Percentiles rank a stretch among this genome's conserved stretches.
Conservation (phyloP, 2,329 filamentous ascomycete genomes). For the Rugonectria rugulosa region DNA sequence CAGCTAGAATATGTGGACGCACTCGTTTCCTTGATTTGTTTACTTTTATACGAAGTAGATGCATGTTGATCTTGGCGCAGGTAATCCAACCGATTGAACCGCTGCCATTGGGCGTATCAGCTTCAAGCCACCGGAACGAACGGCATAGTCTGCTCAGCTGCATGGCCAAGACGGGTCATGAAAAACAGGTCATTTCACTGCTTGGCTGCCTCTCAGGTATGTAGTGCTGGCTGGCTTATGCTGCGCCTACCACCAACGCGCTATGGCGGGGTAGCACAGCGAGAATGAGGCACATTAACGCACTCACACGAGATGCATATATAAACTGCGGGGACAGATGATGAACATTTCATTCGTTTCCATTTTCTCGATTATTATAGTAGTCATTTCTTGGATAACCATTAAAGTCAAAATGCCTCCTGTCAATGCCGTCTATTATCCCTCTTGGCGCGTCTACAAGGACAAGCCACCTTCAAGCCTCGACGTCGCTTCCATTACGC, state of each 20-base stretch:
- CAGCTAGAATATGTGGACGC: too few relatives aligned
- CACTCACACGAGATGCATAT: background rate
- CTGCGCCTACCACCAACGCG: background rate
- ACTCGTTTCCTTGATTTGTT: too few relatives aligned
- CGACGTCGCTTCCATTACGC: slow-evolving; percentile 64
- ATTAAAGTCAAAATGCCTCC: slow-evolving; percentile 29
- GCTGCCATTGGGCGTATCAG: background rate
- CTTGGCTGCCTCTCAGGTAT: slow-evolving; percentile 11
- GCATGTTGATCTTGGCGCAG: too few relatives aligned
- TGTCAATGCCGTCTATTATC: slow-evolving; percentile 64
- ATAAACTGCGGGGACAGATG: background rate
- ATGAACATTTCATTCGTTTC: background rate
- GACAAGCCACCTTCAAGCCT: slow-evolving; percentile 66
- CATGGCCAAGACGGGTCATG: too few relatives aligned
- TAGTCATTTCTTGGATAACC: background rate
- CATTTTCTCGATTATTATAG: too few relatives aligned
- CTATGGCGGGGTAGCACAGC: slow-evolving; percentile 7
- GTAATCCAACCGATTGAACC: too few relatives aligned
- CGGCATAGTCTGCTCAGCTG: too few relatives aligned
- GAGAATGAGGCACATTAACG: slow-evolving; percentile 5
- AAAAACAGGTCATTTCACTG: slow-evolving; percentile 1
- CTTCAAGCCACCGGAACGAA: background rate
- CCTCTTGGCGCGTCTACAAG: slow-evolving; percentile 70
- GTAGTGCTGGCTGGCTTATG: slow-evolving; percentile 2
- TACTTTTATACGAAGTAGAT: too few relatives aligned